These are phyloP conservation scores for Populus trichocarpa DNA, from an alignment of 441 rosid species.

Conservation along the genomic window DNA sequence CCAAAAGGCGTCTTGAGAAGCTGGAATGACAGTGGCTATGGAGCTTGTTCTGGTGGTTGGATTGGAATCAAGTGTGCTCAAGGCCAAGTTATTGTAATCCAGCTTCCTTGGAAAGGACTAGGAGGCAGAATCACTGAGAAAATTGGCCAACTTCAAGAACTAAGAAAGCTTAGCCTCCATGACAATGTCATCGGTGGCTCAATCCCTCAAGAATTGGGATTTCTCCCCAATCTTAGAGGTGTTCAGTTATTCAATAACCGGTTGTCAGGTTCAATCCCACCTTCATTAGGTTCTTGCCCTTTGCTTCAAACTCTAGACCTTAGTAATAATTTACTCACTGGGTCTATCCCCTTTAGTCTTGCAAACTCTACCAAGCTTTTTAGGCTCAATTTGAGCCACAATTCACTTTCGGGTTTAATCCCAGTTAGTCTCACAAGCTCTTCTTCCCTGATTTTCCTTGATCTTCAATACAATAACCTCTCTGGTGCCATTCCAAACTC, in stretches of 20 bases:
- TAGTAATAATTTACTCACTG: slow-evolving; percentile 55
- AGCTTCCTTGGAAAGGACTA: slow-evolving; percentile 73
- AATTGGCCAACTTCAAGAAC: slow-evolving; percentile 71
- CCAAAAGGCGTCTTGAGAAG: slow-evolving; percentile 61
- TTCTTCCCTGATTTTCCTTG: slow-evolving; percentile 52
- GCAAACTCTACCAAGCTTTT: slow-evolving; percentile 62
- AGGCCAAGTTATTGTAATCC: slow-evolving; percentile 73
- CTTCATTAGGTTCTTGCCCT: slow-evolving; percentile 58
- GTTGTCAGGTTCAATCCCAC: slow-evolving; percentile 63
- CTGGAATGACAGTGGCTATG: slow-evolving; percentile 73
- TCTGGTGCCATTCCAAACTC: slow-evolving; percentile 57
- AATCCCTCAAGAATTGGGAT: slow-evolving; percentile 56
- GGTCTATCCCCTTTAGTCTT: slow-evolving; percentile 54
- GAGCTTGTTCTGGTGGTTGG: slow-evolving; percentile 87
- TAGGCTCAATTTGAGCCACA: slow-evolving; percentile 61
- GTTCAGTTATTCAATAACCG: slow-evolving; percentile 67
- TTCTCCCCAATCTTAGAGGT: slow-evolving; percentile 70
- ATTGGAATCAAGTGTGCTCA: slow-evolving; percentile 77
- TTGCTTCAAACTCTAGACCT: slow-evolving; percentile 72
- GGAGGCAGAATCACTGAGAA: slow-evolving; percentile 69
- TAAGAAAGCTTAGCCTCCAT: slow-evolving; percentile 74
- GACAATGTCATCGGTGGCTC: slow-evolving; percentile 60
- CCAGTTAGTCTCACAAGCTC: slow-evolving; percentile 46
- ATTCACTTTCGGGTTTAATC: slow-evolving; percentile 55
- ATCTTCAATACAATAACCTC: slow-evolving; percentile 62